Base-by-base conservation (phyloP, 2,329 filamentous ascomycete genomes). In the Cordyceps cateniannulata region DNA sequence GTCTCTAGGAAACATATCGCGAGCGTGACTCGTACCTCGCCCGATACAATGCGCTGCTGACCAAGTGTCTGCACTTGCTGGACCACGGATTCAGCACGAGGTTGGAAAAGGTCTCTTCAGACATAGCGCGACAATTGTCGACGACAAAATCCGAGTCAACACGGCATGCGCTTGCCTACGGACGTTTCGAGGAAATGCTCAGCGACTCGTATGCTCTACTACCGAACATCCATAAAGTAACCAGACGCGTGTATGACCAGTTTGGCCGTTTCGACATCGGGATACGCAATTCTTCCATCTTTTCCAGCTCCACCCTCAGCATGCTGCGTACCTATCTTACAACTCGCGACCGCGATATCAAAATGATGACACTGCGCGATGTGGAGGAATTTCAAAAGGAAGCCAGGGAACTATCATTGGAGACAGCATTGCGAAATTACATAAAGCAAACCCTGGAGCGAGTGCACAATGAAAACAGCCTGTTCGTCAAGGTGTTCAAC, bases 11-110 rank as follows among this genome's bases (percentile, higher is more conserved):
- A 9, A 85, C 85, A 8, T 96, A 97, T 71, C 89, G 90, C 64
- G 93, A 98, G 72, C 88, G 93, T 3, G 88, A 92, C 64, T 86
- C 89, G 2, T 98, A 97, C 72, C 84, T 93, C 48, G 91, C 93
- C 7, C 85, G 92, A 62, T 98, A 98, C 72, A 86, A 90, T 63
- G 81, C 95, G 0, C 81, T 97, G 14, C 82, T 98, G 16, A 85
- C 84, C 29, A 86, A 86, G 66, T 82, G 85, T 0, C 75, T 88
- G 10, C 84, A 86, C 66, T 74, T 87, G 14, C 76, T 87, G 6
- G 84, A 85, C 63, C 79, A 84, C 27, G 82, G 79, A 27, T 83
- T 84, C 68, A 81, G 75, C 9, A 76, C 72, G 27, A 79, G 78
- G 10, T 71, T 84, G 25, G 81, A 85, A 59, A 80, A 76, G 60